Conservation (phyloP, 2,329 filamentous ascomycete species). For the Ascomycota sp. region DNA sequence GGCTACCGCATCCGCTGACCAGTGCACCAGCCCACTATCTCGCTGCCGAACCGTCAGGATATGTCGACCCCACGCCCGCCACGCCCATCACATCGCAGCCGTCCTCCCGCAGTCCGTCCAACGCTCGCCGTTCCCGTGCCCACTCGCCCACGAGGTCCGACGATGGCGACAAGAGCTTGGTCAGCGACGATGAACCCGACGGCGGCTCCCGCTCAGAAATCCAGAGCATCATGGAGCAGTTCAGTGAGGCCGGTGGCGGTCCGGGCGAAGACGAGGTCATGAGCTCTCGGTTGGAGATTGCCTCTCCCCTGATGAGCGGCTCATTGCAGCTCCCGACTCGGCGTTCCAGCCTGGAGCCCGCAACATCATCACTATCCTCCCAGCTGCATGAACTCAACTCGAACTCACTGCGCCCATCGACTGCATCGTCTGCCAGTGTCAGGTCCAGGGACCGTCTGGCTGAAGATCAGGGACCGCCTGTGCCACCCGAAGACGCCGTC, state of each 20-base stretch:
- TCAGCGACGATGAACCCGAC: conserved; percentile 44
- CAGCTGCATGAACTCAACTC: conserved; percentile 27
- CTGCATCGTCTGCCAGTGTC: conserved; percentile 16
- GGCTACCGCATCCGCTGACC: conserved; percentile 15
- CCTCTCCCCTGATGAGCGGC: conserved; percentile 55
- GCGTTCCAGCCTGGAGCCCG: conserved; percentile 67
- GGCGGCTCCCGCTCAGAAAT: conserved; percentile 66
- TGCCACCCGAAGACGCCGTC: conserved; percentile 39
- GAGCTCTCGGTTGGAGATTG: conserved; percentile 69
- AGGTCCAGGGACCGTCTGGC: conserved; percentile 15
- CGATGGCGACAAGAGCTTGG: conserved; percentile 29
- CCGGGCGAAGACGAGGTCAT: conserved; percentile 69
- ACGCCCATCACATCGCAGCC: conserved; percentile 34
- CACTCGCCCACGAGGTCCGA: conserved; percentile 34
- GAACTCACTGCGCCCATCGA: conserved; percentile 18
- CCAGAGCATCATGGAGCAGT: conserved; percentile 94
- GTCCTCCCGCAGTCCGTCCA: conserved; percentile 36
- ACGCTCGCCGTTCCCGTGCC: conserved; percentile 26
- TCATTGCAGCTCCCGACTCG: conserved; percentile 56
- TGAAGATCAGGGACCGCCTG: conserved; percentile 32
- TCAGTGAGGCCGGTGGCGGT: conserved; percentile 53
- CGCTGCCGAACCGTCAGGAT: conserved; percentile 24
- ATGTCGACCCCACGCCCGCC: conserved; percentile 37
- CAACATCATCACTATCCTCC: conserved; percentile 28
- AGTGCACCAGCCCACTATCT: conserved; percentile 21